A percentile compares a stretch with the other conserved stretches of the same genome.
Evolutionary conservation across 768 basidiomycete genomes (phyloP).

Genomic region (Boletus tylopilopsis): DNA sequence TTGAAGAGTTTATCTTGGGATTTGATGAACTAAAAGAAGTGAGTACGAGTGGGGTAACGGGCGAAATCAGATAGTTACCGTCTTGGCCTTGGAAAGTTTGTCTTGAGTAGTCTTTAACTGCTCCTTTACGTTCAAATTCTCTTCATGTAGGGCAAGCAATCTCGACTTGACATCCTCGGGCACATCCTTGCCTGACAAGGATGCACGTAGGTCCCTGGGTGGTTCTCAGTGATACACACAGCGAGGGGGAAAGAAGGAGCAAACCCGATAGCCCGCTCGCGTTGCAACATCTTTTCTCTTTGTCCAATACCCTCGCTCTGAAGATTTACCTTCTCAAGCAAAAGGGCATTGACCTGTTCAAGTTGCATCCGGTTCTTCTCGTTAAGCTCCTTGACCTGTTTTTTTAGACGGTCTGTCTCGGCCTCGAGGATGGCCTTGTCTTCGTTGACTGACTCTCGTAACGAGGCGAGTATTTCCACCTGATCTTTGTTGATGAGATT

Average conservation of each 20-base stretch:
- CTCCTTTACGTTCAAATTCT: slow-evolving; percentile 68
- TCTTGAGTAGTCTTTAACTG: slow-evolving; percentile 67
- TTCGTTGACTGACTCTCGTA: slow-evolving; percentile 85
- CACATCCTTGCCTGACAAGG: slow-evolving; percentile 71
- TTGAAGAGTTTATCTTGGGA: slow-evolving; percentile 87
- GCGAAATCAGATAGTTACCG: slow-evolving; percentile 38
- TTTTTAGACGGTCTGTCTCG: slow-evolving; percentile 60
- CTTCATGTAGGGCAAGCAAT: slow-evolving; percentile 72
- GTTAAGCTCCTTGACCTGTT: slow-evolving; percentile 62
- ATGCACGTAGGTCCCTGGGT: slow-evolving; percentile 71
- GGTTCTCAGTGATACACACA: not conserved
- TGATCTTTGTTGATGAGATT: slow-evolving; percentile 92
- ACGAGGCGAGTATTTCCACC: slow-evolving; percentile 78
- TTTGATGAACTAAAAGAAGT: slow-evolving; percentile 75
- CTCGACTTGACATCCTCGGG: slow-evolving; percentile 80
- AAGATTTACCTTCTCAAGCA: slow-evolving; percentile 87
- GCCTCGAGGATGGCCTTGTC: slow-evolving; percentile 76
- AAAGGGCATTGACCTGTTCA: slow-evolving; percentile 79
- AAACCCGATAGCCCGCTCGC: slow-evolving; percentile 83
- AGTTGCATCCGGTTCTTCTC: slow-evolving; percentile 91
- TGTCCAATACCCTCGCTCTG: slow-evolving; percentile 91
- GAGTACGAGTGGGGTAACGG: not conserved
- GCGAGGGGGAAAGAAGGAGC: slow-evolving; percentile 17
- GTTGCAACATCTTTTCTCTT: slow-evolving; percentile 79
- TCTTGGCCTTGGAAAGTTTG: slow-evolving; percentile 76